Conservation (phyloP, 164 flowering plant species). For the Tinospora cordifolia region DNA sequence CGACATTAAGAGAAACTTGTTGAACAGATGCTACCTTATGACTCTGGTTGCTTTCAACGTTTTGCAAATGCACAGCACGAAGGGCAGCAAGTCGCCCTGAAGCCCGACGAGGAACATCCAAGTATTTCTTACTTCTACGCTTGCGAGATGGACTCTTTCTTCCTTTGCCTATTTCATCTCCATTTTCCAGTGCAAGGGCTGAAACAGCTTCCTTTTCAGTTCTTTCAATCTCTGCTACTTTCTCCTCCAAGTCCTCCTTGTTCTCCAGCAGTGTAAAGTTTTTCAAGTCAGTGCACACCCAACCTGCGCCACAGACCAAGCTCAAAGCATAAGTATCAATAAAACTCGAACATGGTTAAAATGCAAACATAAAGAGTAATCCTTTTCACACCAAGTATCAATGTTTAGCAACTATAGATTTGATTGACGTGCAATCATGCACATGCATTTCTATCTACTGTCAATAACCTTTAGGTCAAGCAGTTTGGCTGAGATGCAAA, state of each 20-base stretch:
- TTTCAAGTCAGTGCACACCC: slow-evolving; percentile 8
- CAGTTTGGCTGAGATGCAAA: not conserved
- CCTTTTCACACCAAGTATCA: not conserved
- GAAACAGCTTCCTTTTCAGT: slow-evolving; percentile 3
- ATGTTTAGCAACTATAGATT: not conserved
- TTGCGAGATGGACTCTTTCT: slow-evolving; percentile 10
- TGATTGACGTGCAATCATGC: too few species aligned
- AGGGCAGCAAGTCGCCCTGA: slow-evolving; percentile 53
- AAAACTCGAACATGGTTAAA: not conserved
- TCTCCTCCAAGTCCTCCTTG: slow-evolving; percentile 14
- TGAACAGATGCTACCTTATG: slow-evolving; percentile 16
- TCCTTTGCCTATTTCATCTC: slow-evolving; percentile 8
- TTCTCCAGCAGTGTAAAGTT: slow-evolving; percentile 10
- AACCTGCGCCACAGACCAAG: slow-evolving; percentile 17
- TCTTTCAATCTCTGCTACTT: slow-evolving; percentile 1
- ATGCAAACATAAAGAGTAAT: not conserved
- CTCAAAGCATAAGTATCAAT: not conserved
- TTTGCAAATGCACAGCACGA: slow-evolving; percentile 24
- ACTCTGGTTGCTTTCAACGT: slow-evolving; percentile 19
- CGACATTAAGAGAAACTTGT: slow-evolving; percentile 1
- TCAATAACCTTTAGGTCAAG: too few species aligned
- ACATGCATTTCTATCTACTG: too few species aligned
- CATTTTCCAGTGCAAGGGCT: slow-evolving; percentile 11
- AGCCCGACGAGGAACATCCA: slow-evolving; percentile 35
- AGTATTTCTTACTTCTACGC: slow-evolving; percentile 13